phyloP scores from a whole-genome alignment of 73 alveolate genomes.

The Tetrahymena malaccensis region DNA sequence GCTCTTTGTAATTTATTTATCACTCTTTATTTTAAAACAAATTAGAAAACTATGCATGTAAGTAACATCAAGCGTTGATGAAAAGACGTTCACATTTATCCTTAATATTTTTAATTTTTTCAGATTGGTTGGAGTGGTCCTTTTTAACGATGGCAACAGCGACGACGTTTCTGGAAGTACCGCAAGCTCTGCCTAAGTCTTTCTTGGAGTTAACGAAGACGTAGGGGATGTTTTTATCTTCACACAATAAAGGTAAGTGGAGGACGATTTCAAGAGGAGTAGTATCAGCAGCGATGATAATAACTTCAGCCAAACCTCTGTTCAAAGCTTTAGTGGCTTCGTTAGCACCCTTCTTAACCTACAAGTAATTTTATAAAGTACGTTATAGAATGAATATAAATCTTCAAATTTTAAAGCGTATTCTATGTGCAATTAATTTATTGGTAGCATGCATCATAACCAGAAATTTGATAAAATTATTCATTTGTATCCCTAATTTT shows the following conservation, averaged over 20 bases:
- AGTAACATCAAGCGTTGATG: slow-evolving; percentile 1
- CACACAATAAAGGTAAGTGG: slow-evolving; percentile 96
- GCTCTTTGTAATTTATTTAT: not conserved
- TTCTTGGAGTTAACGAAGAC: slow-evolving; percentile 95
- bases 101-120: slow-evolving; percentile 13
- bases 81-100: slow-evolving; percentile 34
- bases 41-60: not conserved
- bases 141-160: slow-evolving; percentile 47
- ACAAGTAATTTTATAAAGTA: not conserved
- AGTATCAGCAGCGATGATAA: slow-evolving; percentile 99
- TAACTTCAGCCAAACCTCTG: slow-evolving; percentile 97
- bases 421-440: not conserved
- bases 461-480: not conserved
- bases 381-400: not conserved
- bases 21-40: not conserved
- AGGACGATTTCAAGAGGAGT: slow-evolving; percentile 99
- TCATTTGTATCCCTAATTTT: not conserved
- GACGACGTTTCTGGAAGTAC: slow-evolving; percentile 93
- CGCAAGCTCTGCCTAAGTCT: slow-evolving; percentile 99
- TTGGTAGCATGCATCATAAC: not conserved
- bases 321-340: slow-evolving; percentile 97
- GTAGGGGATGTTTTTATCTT: slow-evolving; percentile 95
- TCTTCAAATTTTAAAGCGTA: not conserved
- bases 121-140: slow-evolving; percentile 1
- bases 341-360: slow-evolving; percentile 39